Conservation (phyloP, 257 asterid genomes). For the Ballota nigra region DNA sequence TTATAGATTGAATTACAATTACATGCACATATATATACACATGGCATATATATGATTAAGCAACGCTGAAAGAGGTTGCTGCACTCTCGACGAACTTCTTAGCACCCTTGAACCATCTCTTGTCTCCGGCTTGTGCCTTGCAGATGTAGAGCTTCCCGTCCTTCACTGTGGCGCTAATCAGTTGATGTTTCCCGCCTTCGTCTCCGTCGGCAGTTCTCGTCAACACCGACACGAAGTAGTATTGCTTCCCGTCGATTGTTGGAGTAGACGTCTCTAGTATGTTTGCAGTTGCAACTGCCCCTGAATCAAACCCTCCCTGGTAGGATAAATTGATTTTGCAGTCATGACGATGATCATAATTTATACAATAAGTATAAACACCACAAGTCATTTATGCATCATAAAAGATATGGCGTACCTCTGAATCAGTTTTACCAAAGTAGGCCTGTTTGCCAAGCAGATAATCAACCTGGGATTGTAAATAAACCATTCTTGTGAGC, state of each 20-base stretch:
- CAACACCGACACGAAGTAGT: constrained; percentile 59
- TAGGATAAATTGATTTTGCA: neutral
- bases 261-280: constrained; percentile 65
- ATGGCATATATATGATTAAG: constrained; percentile 32
- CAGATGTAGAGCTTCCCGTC: constrained; percentile 82
- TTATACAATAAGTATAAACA: neutral
- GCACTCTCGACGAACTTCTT: constrained; percentile 74
- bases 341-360: neutral
- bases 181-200: constrained; percentile 88
- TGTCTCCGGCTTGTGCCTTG: constrained; percentile 99
- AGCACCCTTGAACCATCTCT: constrained; percentile 98
- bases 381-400: no score
- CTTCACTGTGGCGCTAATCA: constrained; percentile 60
- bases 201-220: constrained; percentile 94
- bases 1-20: constrained; percentile 5
- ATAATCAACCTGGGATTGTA: constrained; percentile 65
- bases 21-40: constrained; percentile 11
- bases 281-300: constrained; percentile 83
- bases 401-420: constrained; percentile 42
- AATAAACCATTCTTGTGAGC: neutral
- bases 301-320: constrained; percentile 87
- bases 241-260: constrained; percentile 44
- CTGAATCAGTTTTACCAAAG: constrained; percentile 81
- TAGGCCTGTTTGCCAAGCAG: constrained; percentile 83
- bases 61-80: constrained; percentile 72